Conservation (phyloP, 2,329 filamentous ascomycete species). For the Colletotrichum cuscutae region DNA sequence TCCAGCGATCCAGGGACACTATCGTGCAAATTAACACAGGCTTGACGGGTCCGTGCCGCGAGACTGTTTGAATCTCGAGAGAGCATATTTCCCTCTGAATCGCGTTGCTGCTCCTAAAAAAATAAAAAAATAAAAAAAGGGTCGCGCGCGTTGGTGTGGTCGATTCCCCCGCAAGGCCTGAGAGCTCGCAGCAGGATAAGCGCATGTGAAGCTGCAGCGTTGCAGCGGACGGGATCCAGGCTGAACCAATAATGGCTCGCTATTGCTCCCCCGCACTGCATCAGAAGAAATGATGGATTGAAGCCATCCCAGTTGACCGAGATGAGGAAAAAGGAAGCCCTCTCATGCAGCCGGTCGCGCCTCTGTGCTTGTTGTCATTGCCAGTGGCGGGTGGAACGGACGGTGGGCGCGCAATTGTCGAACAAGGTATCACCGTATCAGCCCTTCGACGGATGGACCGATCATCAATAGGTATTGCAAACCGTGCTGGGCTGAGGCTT, state of each 20-base stretch:
- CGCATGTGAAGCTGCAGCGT: slow-evolving; percentile 12
- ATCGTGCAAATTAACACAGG: not conserved
- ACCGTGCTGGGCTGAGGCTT: not conserved
- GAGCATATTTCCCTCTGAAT: not conserved
- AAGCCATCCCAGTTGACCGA: slow-evolving; percentile 1
- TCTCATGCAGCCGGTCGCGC: not conserved
- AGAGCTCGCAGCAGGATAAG: not conserved
- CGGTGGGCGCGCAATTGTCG: slow-evolving; percentile 3
- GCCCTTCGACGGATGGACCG: not conserved
- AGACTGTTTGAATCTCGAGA: slow-evolving; percentile 17
- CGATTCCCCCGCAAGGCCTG: slow-evolving; percentile 25
- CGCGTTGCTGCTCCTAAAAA: not conserved
- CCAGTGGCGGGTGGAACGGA: not conserved
- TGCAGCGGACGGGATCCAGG: slow-evolving; percentile 17
- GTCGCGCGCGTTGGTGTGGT: slow-evolving; percentile 5
- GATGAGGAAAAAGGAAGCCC: slow-evolving; percentile 3
- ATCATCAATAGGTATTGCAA: not conserved
- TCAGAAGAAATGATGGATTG: slow-evolving; percentile 6
- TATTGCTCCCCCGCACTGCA: slow-evolving; percentile 19
- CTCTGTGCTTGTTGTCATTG: slow-evolving; percentile 10
- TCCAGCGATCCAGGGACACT: not conserved
- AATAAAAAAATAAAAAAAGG: not conserved
- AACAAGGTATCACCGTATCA: not conserved
- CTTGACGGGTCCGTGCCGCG: not conserved
- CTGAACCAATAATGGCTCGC: slow-evolving; percentile 8